A percentile compares a stretch with the other conserved stretches of the same genome.
Conservation (phyloP, 1,139 yeast genomes). For the Pichia sp. region DNA sequence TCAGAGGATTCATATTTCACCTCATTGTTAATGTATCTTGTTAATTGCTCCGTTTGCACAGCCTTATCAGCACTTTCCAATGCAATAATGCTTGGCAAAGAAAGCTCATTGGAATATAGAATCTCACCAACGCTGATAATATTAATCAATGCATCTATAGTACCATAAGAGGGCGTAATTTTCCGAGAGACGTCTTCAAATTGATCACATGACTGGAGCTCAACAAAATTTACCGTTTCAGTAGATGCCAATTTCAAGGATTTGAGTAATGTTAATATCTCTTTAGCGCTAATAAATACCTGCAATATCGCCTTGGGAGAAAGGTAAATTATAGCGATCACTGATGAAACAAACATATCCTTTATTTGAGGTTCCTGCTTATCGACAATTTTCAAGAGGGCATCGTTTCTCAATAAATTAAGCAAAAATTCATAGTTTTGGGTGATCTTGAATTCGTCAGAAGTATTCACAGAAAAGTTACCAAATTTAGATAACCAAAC, state of each 20-base stretch:
- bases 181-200: conserved; percentile 3
- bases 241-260: conserved; percentile 8
- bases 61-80: conserved; percentile 26
- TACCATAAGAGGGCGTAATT: conserved; percentile 1
- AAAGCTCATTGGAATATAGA: conserved; percentile 37
- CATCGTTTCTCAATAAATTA: conserved; percentile 18
- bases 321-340: conserved; percentile 19
- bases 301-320: conserved; percentile 21
- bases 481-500: conserved; percentile 18
- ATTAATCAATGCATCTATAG: conserved; percentile 21
- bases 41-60: conserved; percentile 19
- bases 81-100: conserved; percentile 32
- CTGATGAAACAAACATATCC: conserved; percentile 13
- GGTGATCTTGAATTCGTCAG: conserved; percentile 8
- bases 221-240: not conserved
- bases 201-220: not conserved
- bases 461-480: conserved; percentile 6
- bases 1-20: conserved; percentile 26
- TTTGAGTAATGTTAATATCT: conserved; percentile 18
- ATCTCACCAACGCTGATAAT: conserved; percentile 35
- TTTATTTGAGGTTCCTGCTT: not conserved
- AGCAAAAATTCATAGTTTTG: conserved; percentile 11
- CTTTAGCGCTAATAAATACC: conserved; percentile 21
- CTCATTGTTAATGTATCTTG: conserved; percentile 20
- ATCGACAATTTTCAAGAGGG: conserved; percentile 9